These are phyloP conservation scores for Nyctanthes arbortristis DNA, from an alignment of 257 asterid species.

Conservation along the genomic window DNA sequence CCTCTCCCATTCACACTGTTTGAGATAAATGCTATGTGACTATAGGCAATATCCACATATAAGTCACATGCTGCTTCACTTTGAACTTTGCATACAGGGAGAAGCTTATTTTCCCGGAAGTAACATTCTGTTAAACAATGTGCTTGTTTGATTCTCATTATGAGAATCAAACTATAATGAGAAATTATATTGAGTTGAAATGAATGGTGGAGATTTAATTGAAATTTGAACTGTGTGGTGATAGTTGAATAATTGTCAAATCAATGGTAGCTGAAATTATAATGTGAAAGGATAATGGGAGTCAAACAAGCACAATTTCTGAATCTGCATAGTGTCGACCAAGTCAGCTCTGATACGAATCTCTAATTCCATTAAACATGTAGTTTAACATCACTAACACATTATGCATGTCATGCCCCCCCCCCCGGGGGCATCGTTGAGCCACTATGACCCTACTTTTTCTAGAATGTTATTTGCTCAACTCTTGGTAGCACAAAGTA, in stretches of 20 bases:
- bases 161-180: too few relatives aligned
- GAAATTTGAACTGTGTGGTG: too few relatives aligned
- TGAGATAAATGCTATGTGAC: neutral
- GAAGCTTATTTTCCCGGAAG: neutral
- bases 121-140: neutral
- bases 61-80: slow-evolving; percentile 3
- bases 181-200: too few relatives aligned
- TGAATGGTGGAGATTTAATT: too few relatives aligned
- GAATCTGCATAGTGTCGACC: neutral
- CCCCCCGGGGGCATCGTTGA: neutral
- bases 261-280: too few relatives aligned
- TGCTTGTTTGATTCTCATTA: too few relatives aligned
- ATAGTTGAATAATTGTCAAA: too few relatives aligned
- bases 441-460: slow-evolving; percentile 11
- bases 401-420: neutral
- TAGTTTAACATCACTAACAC: neutral
- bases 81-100: slow-evolving; percentile 7
- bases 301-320: too few relatives aligned
- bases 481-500: slow-evolving; percentile 16
- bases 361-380: neutral
- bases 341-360: neutral
- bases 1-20: neutral
- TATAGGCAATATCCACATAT: neutral
- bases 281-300: too few relatives aligned
- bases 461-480: neutral